Evolutionary conservation across 1,139 yeast species (phyloP), one percentile per base, ranked within the genome.

Genomic region (Lodderomyces pseudojiufengensis): DNA sequence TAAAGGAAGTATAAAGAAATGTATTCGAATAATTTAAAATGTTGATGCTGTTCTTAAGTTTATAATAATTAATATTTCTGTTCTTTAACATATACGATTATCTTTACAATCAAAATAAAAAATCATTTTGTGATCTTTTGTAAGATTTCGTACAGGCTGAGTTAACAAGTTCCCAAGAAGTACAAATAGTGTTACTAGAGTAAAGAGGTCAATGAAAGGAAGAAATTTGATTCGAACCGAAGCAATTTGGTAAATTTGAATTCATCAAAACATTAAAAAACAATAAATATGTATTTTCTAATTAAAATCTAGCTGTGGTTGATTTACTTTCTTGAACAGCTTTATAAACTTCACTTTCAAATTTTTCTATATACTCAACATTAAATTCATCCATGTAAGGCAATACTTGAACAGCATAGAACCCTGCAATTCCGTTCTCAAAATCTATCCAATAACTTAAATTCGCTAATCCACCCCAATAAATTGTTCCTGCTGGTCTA

Each of bases 401-500:
- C 32, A 66, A 51, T 4, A 68, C 43, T 40, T 68, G 73, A 10
- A 63, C 48, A 12, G 59, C 73, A 57, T 67, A 66, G 33, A 67
- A 56, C 0, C 76, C 78, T 2, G 64, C 76, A 25, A 70, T 48
- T 11, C 59, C 55, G 39, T 66, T 68, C 16, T 64, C 52, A 30
- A 59, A 47, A 42, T 73, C 78, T 13, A 70, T 52, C 76, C 77
- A 73, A 49, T 56, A 73, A 47, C 49, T 67, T 28, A 69, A 53
- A 44, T 70, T 72, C 16, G 70, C 72, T 37, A 70, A 51, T 0
- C 77, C 77, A 27, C 63, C 55, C 78, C 78, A 73, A 45, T 61
- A 64, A 14, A 64, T 44, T 4, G 68, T 46, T 0, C 69, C 67
- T 10, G 48, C 45, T 1, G 72, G 66, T 41, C 76, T 53, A 2